phyloP scores from a whole-genome alignment of 148 eudicot species.

The Cornus controversa region DNA sequence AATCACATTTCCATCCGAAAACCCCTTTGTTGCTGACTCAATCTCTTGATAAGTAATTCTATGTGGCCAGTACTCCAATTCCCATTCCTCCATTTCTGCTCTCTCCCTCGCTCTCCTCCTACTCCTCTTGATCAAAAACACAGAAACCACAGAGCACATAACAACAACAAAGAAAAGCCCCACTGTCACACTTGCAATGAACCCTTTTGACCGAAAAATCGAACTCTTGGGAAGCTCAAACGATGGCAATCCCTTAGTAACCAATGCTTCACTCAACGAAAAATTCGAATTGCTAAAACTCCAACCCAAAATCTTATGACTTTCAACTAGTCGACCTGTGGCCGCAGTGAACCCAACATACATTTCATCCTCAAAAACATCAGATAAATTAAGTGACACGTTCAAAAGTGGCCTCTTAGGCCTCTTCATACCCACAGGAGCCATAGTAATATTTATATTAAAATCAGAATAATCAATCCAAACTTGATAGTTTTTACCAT shows the following conservation, averaged over 20 bases:
- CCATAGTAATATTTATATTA: conserved; percentile 21
- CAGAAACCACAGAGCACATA: conserved; percentile 8
- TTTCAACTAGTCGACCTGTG: conserved; percentile 15
- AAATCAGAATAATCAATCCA: conserved; percentile 27
- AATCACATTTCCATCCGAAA: conserved; percentile 22
- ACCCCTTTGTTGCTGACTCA: conserved; percentile 15
- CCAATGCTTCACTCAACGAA: conserved; percentile 10
- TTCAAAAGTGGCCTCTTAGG: conserved; percentile 16
- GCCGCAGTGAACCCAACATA: conserved; percentile 25
- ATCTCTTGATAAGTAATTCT: conserved; percentile 17
- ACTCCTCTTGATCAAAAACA: conserved; percentile 4
- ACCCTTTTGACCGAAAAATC: conserved; percentile 19
- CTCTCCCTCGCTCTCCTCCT: conserved; percentile 23
- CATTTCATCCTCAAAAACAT: conserved; percentile 25
- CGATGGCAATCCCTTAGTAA: conserved; percentile 17
- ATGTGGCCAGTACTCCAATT: conserved; percentile 30
- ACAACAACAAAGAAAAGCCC: conserved; percentile 16
- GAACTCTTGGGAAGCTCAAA: conserved; percentile 16
- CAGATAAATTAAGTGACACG: conserved; percentile 9
- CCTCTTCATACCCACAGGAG: conserved; percentile 14
- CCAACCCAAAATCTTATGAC: conserved; percentile 22
- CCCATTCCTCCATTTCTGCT: conserved; percentile 30
- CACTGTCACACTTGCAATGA: conserved; percentile 16
- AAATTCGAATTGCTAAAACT: conserved; percentile 28
- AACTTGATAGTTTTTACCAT: conserved; percentile 26